These are phyloP conservation scores for Xenoacremonium recifei DNA, from an alignment of 2,329 filamentous ascomycete genomes.

Conservation along the genomic window DNA sequence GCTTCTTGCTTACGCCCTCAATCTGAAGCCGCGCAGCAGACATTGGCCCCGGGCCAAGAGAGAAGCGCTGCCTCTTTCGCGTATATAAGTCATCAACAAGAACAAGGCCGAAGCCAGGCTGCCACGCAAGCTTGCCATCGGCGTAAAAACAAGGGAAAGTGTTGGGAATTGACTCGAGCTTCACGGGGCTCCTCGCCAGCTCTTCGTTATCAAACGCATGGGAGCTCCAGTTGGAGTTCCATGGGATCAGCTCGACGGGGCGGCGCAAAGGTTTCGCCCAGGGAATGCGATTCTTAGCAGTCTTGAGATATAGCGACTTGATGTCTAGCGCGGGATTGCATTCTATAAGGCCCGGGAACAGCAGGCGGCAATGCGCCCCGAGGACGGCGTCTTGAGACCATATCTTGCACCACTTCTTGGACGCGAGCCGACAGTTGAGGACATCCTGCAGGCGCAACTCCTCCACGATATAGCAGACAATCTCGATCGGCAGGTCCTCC, in stretches of 20 bases:
- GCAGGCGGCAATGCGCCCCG: not conserved
- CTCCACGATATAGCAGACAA: not conserved
- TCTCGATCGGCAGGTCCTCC: not conserved
- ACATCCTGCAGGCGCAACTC: not conserved
- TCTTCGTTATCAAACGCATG: not conserved
- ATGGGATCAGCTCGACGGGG: not conserved
- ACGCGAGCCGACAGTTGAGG: not conserved
- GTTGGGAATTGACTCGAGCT: not conserved
- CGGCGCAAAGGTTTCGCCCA: not conserved
- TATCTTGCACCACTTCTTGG: not conserved
- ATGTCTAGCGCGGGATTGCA: not conserved
- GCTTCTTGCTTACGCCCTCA: not conserved
- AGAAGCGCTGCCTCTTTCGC: not conserved
- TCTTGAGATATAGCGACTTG: not conserved
- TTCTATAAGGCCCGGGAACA: not conserved
- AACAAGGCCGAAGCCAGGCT: not conserved
- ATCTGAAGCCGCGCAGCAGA: not conserved
- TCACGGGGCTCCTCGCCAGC: too few species aligned
- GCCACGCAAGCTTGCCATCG: not conserved
- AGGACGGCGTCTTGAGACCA: not conserved
- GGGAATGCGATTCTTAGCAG: not conserved
- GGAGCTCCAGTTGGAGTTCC: not conserved
- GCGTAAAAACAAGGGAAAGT: not conserved
- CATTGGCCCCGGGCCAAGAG: not conserved
- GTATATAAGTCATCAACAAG: not conserved